Percentiles rank a stretch among this genome's conserved stretches.
These are phyloP conservation scores for Pugionium cornutum DNA, from an alignment of 345 rosid genomes.

Conservation along the genomic window DNA sequence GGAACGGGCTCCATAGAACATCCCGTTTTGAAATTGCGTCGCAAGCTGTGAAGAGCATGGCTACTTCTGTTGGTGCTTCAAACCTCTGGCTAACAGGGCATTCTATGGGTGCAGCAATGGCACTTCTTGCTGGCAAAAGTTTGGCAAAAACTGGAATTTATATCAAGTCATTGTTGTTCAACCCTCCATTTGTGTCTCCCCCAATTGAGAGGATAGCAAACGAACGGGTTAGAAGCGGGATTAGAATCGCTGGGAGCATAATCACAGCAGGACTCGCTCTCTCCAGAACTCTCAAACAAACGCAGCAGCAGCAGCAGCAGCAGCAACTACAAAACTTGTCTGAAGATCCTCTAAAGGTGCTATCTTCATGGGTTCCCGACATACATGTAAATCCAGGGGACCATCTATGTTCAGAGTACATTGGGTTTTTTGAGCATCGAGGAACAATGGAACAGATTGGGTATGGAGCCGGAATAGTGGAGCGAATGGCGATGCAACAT, in stretches of 20 bases:
- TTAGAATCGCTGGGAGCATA: constrained; percentile 65
- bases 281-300: constrained; percentile 43
- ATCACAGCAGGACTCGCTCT: constrained; percentile 77
- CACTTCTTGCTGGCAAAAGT: constrained; percentile 71
- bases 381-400: constrained; percentile 70
- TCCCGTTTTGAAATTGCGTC: constrained; percentile 70
- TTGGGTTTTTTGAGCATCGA: constrained; percentile 86
- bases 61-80: constrained; percentile 55
- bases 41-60: constrained; percentile 66
- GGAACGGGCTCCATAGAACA: constrained; percentile 59
- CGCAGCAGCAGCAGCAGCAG: constrained; percentile 32
- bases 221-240: constrained; percentile 55
- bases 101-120: constrained; percentile 85
- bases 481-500: constrained; percentile 66
- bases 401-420: constrained; percentile 70
- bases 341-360: constrained; percentile 44
- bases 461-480: constrained; percentile 65
- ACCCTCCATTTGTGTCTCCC: constrained; percentile 78
- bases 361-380: constrained; percentile 67
- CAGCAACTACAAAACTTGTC: constrained; percentile 34
- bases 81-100: constrained; percentile 87
- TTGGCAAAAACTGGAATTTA: constrained; percentile 62
- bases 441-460: constrained; percentile 84
- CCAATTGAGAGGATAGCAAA: constrained; percentile 72
- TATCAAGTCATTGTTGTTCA: constrained; percentile 64